Percentiles rank a stretch among this genome's conserved stretches.
phyloP scores from a whole-genome alignment of 1,284 basidiomycete genomes.

The Leccinum subrobustum region DNA sequence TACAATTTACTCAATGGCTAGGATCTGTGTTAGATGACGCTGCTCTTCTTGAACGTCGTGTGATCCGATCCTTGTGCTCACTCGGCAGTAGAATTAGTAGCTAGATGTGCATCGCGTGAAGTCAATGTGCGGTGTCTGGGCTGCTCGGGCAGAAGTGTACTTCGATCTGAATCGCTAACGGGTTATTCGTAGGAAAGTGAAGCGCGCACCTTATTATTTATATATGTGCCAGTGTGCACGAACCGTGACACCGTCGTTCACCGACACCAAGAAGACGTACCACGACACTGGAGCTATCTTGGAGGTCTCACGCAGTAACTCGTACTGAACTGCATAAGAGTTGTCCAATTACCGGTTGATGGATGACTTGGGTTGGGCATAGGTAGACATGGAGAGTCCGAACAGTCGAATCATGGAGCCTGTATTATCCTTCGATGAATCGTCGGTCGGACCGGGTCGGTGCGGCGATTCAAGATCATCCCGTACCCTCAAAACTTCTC shows the following conservation, averaged over 20 bases:
- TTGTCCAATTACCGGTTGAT: no score
- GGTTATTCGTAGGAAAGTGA: neutral
- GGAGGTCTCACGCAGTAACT: no score
- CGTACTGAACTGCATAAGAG: no score
- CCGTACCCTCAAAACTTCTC: neutral
- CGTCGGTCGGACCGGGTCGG: neutral
- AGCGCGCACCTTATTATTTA: neutral
- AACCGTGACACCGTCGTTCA: neutral
- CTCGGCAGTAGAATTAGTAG: neutral
- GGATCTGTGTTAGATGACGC: neutral
- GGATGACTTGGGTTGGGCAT: no score
- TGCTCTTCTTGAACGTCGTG: neutral
- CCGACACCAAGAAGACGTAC: neutral
- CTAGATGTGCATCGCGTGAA: neutral
- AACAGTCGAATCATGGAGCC: neutral
- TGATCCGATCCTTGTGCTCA: neutral
- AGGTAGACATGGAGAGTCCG: no score
- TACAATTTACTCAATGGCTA: constrained; percentile 15
- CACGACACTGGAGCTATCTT: neutral
- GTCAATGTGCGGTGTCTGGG: neutral
- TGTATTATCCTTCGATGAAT: neutral
- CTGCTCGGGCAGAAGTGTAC: neutral
- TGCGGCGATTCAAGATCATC: neutral
- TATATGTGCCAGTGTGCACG: neutral
- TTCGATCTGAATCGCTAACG: no score